These are phyloP conservation scores for Houttuynia cordata DNA, from an alignment of 164 flowering plant species.

Conservation along the genomic window DNA sequence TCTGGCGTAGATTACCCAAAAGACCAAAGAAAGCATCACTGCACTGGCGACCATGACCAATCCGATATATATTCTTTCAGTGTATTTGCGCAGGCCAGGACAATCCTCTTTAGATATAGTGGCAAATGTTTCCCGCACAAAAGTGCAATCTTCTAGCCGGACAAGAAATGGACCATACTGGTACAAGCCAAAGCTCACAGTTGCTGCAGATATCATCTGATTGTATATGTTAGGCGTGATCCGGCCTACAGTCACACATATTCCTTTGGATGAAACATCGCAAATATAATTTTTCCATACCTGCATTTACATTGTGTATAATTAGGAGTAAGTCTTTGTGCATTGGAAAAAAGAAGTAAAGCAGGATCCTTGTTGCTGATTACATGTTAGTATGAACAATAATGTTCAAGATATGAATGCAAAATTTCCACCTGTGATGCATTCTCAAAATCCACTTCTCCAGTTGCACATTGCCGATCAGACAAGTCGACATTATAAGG, in stretches of 20 bases:
- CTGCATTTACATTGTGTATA: constrained; percentile 2
- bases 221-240: constrained; percentile 42
- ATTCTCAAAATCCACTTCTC: constrained; percentile 38
- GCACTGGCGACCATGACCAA: constrained; percentile 64
- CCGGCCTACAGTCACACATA: constrained; percentile 57
- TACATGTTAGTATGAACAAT: not conserved
- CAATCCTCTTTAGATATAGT: constrained; percentile 31
- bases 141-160: constrained; percentile 54
- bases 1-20: constrained; percentile 87
- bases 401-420: not conserved
- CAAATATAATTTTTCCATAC: constrained; percentile 26
- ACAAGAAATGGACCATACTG: constrained; percentile 60
- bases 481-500: constrained; percentile 35
- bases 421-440: constrained; percentile 35
- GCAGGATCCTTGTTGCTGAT: no score
- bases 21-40: constrained; percentile 70
- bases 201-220: constrained; percentile 50
- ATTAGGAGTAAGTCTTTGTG: no score
- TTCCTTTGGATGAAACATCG: constrained; percentile 23
- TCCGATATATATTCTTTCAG: constrained; percentile 56
- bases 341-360: no score
- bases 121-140: constrained; percentile 54
- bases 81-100: constrained; percentile 46
- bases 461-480: constrained; percentile 26
- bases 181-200: constrained; percentile 58